Evolutionary conservation across 192 early-diverging fungal species (phyloP).

Genomic region (Chytriomyces confervae): DNA sequence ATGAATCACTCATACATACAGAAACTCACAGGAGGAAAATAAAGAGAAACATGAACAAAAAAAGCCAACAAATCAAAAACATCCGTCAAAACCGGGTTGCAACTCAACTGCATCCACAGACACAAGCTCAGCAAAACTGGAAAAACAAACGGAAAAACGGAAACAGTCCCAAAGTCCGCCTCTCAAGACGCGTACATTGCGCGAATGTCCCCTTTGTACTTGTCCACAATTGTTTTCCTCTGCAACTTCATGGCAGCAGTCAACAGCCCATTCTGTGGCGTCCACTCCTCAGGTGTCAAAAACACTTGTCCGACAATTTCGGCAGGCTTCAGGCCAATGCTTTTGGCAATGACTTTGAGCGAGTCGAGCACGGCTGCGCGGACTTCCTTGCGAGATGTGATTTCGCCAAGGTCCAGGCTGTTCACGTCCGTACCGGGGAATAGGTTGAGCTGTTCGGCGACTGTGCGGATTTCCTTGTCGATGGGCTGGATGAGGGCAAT

Average conservation of each 20-base stretch:
- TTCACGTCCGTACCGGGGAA: conserved; percentile 10
- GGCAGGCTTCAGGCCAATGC: conserved; percentile 67
- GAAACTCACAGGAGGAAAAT: no score
- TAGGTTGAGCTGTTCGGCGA: not conserved
- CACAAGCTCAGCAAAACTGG: no score
- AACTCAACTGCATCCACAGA: no score
- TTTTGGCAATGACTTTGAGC: conserved; percentile 64
- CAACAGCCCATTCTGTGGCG: conserved; percentile 78
- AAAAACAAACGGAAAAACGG: not conserved
- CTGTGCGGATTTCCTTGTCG: conserved; percentile 50
- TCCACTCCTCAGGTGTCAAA: conserved; percentile 84
- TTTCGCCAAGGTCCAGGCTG: conserved; percentile 52
- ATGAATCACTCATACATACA: no score
- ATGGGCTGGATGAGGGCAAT: conserved; percentile 78
- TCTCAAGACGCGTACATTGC: conserved; percentile 53
- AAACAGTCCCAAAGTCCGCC: not conserved
- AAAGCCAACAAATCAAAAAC: no score
- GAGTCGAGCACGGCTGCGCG: conserved; percentile 56
- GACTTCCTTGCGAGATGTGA: conserved; percentile 38
- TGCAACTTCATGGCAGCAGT: conserved; percentile 96
- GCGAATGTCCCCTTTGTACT: conserved; percentile 67
- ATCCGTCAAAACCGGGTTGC: no score
- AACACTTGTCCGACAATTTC: conserved; percentile 74
- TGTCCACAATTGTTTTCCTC: conserved; percentile 75
- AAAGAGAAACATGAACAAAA: no score